Evolutionary conservation across 345 rosid species (phyloP).

Genomic region (Aquilaria yunnanensis): DNA sequence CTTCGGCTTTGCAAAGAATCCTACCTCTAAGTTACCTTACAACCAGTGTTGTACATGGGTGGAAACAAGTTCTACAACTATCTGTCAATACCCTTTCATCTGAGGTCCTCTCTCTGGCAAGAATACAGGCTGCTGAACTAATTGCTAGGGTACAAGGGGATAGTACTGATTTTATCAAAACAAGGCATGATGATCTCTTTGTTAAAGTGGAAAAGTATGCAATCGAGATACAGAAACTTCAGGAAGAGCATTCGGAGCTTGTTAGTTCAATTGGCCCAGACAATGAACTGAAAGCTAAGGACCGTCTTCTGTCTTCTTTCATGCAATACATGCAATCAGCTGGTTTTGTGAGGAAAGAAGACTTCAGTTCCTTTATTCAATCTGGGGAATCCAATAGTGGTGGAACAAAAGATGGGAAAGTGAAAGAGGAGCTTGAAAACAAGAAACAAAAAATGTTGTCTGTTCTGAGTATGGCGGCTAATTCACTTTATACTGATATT

Average conservation of each 20-base stretch:
- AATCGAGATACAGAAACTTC: constrained; percentile 52
- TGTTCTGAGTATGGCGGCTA: constrained; percentile 47
- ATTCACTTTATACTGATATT: constrained; percentile 51
- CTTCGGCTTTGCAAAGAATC: constrained; percentile 72
- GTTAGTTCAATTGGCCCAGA: constrained; percentile 53
- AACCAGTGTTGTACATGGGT: constrained; percentile 65
- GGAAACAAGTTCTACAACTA: constrained; percentile 74
- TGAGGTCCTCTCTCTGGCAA: constrained; percentile 59
- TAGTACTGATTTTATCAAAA: constrained; percentile 43
- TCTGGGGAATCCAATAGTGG: constrained; percentile 29
- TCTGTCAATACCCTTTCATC: constrained; percentile 64
- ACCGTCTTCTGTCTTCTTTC: constrained; percentile 61
- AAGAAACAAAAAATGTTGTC: constrained; percentile 54
- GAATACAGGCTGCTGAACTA: constrained; percentile 73
- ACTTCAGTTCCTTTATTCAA: constrained; percentile 25
- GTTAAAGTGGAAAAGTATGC: constrained; percentile 50
- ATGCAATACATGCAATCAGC: constrained; percentile 62
- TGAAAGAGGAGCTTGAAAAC: constrained; percentile 34
- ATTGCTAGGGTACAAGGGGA: constrained; percentile 41
- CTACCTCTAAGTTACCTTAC: constrained; percentile 77
- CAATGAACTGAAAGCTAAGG: constrained; percentile 70
- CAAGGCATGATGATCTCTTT: constrained; percentile 52
- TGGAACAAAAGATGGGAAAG: constrained; percentile 27
- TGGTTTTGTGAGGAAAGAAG: constrained; percentile 43
- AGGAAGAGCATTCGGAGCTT: constrained; percentile 54